A percentile compares a stretch with the other conserved stretches of the same genome.
Evolutionary conservation across 306 rosid species (phyloP).

Genomic region (Cucurbita moschata): DNA sequence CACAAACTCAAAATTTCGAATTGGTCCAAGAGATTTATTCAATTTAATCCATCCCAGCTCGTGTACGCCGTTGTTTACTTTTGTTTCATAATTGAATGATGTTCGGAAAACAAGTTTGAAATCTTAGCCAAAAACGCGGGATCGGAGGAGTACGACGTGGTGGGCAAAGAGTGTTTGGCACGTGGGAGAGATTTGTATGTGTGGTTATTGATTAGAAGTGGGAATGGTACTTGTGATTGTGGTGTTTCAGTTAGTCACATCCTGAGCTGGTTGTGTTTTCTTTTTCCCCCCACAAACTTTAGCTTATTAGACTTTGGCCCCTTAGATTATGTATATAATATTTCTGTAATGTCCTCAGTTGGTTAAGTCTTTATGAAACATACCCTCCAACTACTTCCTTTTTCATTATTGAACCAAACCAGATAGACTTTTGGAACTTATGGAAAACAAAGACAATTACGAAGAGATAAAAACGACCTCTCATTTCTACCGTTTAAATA

Average conservation of each 20-base stretch:
- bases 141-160: not conserved
- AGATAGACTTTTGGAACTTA: not conserved
- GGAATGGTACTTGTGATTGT: not conserved
- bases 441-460: not conserved
- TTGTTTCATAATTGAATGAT: not conserved
- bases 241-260: conserved; percentile 8
- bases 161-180: not conserved
- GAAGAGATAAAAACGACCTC: no score
- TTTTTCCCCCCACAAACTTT: not conserved
- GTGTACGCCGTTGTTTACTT: no score
- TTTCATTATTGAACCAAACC: not conserved
- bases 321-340: not conserved
- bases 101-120: not conserved
- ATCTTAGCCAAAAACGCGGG: not conserved
- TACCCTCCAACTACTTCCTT: conserved; percentile 1
- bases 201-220: not conserved
- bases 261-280: not conserved
- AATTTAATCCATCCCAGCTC: no score
- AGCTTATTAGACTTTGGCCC: not conserved
- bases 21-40: no score
- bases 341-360: not conserved
- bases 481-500: no score
- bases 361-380: conserved; percentile 10
- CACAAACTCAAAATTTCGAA: no score
- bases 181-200: not conserved